These are phyloP conservation scores for Colletotrichum sp. DNA, from an alignment of 2,329 filamentous ascomycete species.

Conservation along the genomic window DNA sequence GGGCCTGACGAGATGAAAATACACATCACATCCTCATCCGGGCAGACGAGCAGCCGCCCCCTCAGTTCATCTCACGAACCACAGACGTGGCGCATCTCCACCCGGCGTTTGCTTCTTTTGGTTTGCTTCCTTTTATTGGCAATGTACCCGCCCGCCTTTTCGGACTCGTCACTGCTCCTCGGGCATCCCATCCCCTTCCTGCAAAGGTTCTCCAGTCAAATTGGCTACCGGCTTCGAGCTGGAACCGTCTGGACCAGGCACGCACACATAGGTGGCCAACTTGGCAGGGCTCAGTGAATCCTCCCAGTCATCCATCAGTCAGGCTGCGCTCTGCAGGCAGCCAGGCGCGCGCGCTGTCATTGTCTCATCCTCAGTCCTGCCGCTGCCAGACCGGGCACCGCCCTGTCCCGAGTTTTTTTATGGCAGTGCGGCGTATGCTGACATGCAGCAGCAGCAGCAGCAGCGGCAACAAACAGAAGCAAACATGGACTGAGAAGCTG, in stretches of 20 bases:
- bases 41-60: background rate
- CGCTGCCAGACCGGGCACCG: background rate
- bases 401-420: background rate
- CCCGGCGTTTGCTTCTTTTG: background rate
- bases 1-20: background rate
- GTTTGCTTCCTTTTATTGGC: background rate
- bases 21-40: background rate
- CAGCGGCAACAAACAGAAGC: background rate
- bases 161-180: background rate
- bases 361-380: background rate
- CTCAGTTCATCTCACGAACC: background rate
- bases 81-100: background rate
- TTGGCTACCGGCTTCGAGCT: background rate
- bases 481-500: background rate
- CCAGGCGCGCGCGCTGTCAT: background rate
- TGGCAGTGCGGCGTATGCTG: background rate
- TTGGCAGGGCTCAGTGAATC: background rate
- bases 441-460: background rate
- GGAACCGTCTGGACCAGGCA: background rate
- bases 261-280: background rate
- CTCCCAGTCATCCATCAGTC: background rate
- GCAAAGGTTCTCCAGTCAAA: conserved; percentile 6
- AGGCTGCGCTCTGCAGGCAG: background rate
- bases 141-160: background rate
- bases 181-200: background rate